These are phyloP conservation scores for Zea luxurians DNA, from an alignment of 176 grass and related monocot genomes.

Conservation along the genomic window DNA sequence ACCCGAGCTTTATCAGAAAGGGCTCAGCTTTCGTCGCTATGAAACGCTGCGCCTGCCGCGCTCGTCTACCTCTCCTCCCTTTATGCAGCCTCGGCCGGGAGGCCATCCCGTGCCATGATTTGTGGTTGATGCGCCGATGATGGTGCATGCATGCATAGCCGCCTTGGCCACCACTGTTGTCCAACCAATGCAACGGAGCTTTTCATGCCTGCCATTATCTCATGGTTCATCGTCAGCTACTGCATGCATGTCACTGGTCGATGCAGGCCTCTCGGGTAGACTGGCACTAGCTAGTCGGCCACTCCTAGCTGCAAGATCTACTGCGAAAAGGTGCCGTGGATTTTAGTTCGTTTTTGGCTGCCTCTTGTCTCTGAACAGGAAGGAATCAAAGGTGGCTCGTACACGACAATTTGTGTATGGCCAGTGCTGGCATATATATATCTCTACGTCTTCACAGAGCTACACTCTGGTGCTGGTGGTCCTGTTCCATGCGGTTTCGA, in stretches of 20 bases:
- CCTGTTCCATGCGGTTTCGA: neutral
- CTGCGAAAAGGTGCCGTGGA: neutral
- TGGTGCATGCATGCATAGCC: neutral
- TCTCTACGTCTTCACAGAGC: neutral
- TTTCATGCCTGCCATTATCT: neutral
- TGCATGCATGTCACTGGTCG: neutral
- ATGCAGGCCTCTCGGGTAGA: no score
- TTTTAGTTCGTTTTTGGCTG: conserved; percentile 32
- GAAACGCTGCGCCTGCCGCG: neutral
- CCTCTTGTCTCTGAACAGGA: neutral
- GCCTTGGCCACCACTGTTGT: neutral
- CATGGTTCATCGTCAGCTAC: neutral
- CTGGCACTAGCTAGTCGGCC: neutral
- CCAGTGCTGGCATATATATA: neutral
- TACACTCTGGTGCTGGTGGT: neutral
- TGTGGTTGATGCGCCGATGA: conserved; percentile 24
- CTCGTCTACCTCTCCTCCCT: neutral
- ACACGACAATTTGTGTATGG: neutral
- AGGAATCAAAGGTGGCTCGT: neutral
- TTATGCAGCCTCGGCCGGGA: neutral
- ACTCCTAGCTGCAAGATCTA: neutral
- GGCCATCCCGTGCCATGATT: conserved; percentile 13
- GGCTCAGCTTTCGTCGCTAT: conserved; percentile 2
- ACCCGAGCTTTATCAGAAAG: conserved; percentile 30
- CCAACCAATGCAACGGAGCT: neutral